Evolutionary conservation across 1,284 basidiomycete species (phyloP), one percentile per base, ranked within the genome.

Genomic region (Cryptococcus deneoformans): DNA sequence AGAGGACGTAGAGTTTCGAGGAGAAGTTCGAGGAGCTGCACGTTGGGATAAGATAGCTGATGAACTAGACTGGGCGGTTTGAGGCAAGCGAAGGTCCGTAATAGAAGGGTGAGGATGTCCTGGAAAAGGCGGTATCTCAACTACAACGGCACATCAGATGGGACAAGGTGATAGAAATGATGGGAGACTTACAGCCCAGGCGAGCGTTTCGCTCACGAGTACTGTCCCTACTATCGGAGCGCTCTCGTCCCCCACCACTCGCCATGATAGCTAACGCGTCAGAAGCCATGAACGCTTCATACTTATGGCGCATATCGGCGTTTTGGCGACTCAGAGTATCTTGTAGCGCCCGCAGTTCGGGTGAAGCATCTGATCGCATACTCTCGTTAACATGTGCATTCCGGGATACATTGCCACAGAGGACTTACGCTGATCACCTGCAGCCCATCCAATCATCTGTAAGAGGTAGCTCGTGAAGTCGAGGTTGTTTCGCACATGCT

Each of bases 391-490:
- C 29, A 43, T n/a, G 14, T 20, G 16, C 34, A 20, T 36, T 34
- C 5, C 29, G 35, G 11, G 49, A 14, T 42, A 35, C 14, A 40
- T 12, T 2, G 39, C n/a, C 12, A 36, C 35, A 20, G 20, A 34
- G 7, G 5, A 62, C 66, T 63, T 53, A 71, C 68, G 54, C 20
- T 56, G 56, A 29, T 59, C 56, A 1, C 59, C 52, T 9, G 60
- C 59, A 11, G 68, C 51, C 68, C 64, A 71, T 8, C 65, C 66
- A 8, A 60, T 60, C 59, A 73, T 64, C 44, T 68, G 68, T n/a
- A 69, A 52, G 9, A 76, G 48, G 52, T 69, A 65, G 38, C 64
- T 63, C 10, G 66, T 63, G 24, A 67, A 60, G 37, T 75, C 70
- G 2, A 73, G 49, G 46, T 61, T 64, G 20, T 50, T 60, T 29